Percentiles rank a stretch among this genome's conserved stretches.
These are phyloP conservation scores for Chlorella sp. DNA, from an alignment of 139 green algal genomes.

Conservation along the genomic window DNA sequence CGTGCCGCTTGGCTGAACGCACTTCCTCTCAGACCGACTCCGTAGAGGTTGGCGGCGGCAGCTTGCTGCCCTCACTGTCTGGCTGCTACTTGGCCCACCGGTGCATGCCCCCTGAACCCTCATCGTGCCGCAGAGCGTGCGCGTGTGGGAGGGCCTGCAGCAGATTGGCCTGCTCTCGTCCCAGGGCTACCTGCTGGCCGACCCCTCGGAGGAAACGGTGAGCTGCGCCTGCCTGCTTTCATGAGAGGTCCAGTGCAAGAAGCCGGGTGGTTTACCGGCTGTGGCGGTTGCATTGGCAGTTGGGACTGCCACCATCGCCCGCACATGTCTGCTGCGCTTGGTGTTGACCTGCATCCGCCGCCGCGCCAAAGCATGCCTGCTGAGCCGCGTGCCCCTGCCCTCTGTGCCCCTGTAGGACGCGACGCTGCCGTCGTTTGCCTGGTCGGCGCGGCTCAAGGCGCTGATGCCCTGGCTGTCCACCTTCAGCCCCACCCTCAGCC, in stretches of 20 bases:
- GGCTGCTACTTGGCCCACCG: no score
- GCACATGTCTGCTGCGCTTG: no score
- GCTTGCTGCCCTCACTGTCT: no score
- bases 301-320: no score
- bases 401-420: neutral
- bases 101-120: no score
- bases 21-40: no score
- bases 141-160: neutral
- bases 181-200: slow-evolving; percentile 11
- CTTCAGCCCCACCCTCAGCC: slow-evolving; percentile 4
- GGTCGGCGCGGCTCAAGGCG: neutral
- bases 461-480: slow-evolving; percentile 17
- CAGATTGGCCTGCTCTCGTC: slow-evolving; percentile 10
- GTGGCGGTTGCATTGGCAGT: no score
- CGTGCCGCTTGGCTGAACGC: no score
- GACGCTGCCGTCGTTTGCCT: neutral
- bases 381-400: neutral
- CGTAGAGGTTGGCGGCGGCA: no score
- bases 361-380: neutral
- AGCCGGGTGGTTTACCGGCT: no score
- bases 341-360: no score
- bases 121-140: neutral
- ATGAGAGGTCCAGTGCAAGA: neutral
- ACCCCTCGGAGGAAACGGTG: slow-evolving; percentile 1
- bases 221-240: neutral